Base-by-base conservation (phyloP, 2,329 filamentous ascomycete genomes). In the Neonectria coccinea region DNA sequence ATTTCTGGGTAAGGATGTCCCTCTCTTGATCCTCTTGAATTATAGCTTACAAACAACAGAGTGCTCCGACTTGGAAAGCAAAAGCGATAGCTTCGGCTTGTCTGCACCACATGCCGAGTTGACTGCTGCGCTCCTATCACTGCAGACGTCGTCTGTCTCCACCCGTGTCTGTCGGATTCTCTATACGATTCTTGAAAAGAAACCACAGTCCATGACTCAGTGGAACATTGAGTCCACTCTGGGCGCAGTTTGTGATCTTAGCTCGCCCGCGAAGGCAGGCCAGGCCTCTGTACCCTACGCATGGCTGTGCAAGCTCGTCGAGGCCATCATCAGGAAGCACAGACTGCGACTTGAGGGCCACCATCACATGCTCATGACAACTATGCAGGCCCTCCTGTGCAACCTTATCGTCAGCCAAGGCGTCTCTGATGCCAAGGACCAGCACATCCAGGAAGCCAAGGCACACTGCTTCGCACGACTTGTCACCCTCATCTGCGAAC, bases 301-400 rank as follows among this genome's bases (percentile, higher is more conserved):
- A 2, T 78, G 78, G 72, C 77, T 87, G 16, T 89, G 84, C 77
- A 83, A 81, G 57, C 79, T 91, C 9, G 78, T 88, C 20, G 85
- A 88, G 59, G 78, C 81, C 22, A 78, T 90, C 41, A 84, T 91
- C 73, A 84, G 84, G 72, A 85, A 87, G 52, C 87, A 90, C 74
- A 81, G 88, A 5, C 80, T 88, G 47, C 86, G 88, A 10, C 79
- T 91, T 2, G 85, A 89, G 69, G 88, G 87, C 2, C 88, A 88
- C 66, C 87, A 88, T 70, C 88, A 89, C 71, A 78, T 90, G 48
- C 79, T 90, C 5, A 77, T 89, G 51, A 77, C 82, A 39, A 77
- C 82, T 2, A 78, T 91, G 62, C 85, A 89, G 69, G 77, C 83
- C 4, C 83, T 91, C n/a, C 81, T 91, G 39, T 78, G 79, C 22